Conservation (phyloP, 1,139 yeast species). For the Yamadazyma diddensiae region DNA sequence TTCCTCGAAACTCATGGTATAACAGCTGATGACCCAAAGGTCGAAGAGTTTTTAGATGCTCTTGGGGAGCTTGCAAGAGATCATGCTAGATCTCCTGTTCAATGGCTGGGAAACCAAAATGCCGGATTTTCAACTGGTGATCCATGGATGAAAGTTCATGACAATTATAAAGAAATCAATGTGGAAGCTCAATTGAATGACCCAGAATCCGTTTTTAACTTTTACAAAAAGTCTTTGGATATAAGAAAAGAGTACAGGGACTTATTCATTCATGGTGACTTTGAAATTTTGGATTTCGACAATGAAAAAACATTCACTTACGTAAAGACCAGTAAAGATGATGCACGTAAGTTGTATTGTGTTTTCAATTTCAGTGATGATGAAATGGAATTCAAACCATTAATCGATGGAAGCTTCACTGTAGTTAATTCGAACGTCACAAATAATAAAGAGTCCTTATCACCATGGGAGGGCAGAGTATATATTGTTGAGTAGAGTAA, state of each 20-base stretch:
- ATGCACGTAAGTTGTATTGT: slow-evolving; percentile 29
- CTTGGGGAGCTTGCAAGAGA: slow-evolving; percentile 47
- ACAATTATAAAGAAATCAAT: slow-evolving; percentile 48
- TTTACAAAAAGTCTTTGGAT: slow-evolving; percentile 42
- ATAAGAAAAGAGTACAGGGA: slow-evolving; percentile 46
- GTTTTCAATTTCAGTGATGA: slow-evolving; percentile 45
- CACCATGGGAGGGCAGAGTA: slow-evolving; percentile 40
- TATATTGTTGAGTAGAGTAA: slow-evolving; percentile 16
- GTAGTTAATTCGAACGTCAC: slow-evolving; percentile 29
- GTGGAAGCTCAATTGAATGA: slow-evolving; percentile 46
- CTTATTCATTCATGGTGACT: slow-evolving; percentile 46
- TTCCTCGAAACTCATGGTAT: slow-evolving; percentile 30
- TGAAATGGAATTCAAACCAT: slow-evolving; percentile 25
- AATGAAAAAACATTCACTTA: slow-evolving; percentile 11
- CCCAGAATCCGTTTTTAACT: slow-evolving; percentile 43
- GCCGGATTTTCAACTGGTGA: slow-evolving; percentile 50
- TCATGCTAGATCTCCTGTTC: slow-evolving; percentile 58
- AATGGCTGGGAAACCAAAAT: slow-evolving; percentile 45
- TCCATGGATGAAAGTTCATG: slow-evolving; percentile 59
- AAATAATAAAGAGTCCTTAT: slow-evolving; percentile 20
- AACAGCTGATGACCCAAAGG: slow-evolving; percentile 17
- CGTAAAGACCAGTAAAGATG: slow-evolving; percentile 7
- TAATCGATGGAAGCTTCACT: slow-evolving; percentile 22
- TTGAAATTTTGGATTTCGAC: slow-evolving; percentile 35
- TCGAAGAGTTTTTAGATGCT: slow-evolving; percentile 27